Percentiles rank a stretch among this genome's conserved stretches.
Conservation (phyloP, 345 rosid genomes). For the Gossypium turneri region DNA sequence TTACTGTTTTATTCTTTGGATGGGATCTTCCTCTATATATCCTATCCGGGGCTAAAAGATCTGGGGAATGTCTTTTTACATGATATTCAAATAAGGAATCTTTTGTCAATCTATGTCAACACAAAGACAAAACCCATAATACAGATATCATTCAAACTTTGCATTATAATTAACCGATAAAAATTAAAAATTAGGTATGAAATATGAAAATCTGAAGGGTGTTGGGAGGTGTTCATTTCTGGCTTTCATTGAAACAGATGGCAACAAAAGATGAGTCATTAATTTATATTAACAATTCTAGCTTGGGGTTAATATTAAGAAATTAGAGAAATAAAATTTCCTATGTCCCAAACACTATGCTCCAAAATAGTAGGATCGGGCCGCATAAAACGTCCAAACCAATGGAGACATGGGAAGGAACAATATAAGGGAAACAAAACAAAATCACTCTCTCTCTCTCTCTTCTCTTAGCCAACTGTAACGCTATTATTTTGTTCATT, state of each 20-base stretch:
- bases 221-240: too few species aligned
- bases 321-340: too few species aligned
- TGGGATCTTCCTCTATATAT: slow-evolving; percentile 24
- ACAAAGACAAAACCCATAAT: slow-evolving; percentile 24
- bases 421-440: slow-evolving; percentile 8
- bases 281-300: too few species aligned
- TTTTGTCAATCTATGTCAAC: slow-evolving; percentile 14
- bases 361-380: background rate
- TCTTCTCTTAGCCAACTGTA: slow-evolving; percentile 19
- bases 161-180: too few species aligned
- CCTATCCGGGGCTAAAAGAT: slow-evolving; percentile 27
- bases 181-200: too few species aligned
- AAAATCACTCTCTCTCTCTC: background rate
- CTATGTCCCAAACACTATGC: background rate
- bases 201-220: too few species aligned
- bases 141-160: background rate
- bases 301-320: too few species aligned
- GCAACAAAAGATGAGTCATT: too few species aligned
- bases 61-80: slow-evolving; percentile 33
- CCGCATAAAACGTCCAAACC: background rate
- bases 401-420: background rate
- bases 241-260: too few species aligned
- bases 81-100: slow-evolving; percentile 15
- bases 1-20: slow-evolving; percentile 19
- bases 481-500: slow-evolving; percentile 31